A percentile compares a stretch with the other conserved stretches of the same genome.
These are phyloP conservation scores for Pythium rishiriense DNA, from an alignment of 352 stramenopile species.

Conservation along the genomic window DNA sequence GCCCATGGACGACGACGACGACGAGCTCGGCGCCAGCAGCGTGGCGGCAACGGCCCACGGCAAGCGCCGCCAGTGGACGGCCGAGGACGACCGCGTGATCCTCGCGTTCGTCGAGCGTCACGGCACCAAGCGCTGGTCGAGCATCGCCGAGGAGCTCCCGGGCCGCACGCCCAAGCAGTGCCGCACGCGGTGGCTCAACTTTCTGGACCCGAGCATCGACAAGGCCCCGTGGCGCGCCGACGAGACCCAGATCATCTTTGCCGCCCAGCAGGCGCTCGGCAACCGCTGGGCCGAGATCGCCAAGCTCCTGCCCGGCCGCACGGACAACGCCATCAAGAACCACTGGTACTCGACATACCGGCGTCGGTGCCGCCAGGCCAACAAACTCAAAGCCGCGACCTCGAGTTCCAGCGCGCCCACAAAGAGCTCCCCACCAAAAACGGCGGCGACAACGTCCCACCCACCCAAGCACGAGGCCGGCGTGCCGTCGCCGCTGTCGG, in stretches of 20 bases:
- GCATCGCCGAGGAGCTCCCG: constrained; percentile 92
- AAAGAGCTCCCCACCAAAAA: neutral
- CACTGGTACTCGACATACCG: constrained; percentile 85
- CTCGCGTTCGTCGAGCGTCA: constrained; percentile 66
- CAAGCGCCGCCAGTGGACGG: constrained; percentile 62
- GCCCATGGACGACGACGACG: constrained; percentile 7
- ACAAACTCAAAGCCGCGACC: constrained; percentile 34
- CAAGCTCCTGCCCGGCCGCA: constrained; percentile 94
- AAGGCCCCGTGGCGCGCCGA: constrained; percentile 92
- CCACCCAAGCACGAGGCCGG: neutral
- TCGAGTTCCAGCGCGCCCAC: neutral
- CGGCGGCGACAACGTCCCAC: neutral
- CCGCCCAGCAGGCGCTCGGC: constrained; percentile 71
- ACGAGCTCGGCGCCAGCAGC: constrained; percentile 4
- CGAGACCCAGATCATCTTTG: constrained; percentile 88
- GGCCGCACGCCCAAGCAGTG: constrained; percentile 96
- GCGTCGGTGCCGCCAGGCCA: constrained; percentile 52
- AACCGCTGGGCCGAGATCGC: constrained; percentile 98
- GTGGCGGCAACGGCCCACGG: neutral
- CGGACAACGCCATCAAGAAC: constrained; percentile 88
- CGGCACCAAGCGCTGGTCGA: constrained; percentile 90
- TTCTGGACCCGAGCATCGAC: constrained; percentile 92
- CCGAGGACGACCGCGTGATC: constrained; percentile 66
- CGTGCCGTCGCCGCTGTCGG: constrained; percentile 37
- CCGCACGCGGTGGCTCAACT: constrained; percentile 95